These are phyloP conservation scores for Alternaria hordeiaustralica DNA, from an alignment of 2,329 filamentous ascomycete genomes.

Conservation along the genomic window DNA sequence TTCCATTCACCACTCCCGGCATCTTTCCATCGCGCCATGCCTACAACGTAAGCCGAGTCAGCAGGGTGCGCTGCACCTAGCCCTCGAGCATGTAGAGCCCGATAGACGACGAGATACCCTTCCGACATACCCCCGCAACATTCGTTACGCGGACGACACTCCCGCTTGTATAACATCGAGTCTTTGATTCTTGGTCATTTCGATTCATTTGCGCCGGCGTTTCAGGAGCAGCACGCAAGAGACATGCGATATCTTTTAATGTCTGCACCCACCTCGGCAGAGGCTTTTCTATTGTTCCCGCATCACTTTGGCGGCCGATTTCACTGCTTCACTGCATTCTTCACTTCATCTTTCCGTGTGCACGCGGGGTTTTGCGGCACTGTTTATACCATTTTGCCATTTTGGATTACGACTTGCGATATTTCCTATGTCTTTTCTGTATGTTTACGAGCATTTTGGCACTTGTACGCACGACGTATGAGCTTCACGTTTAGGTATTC, in stretches of 20 bases:
- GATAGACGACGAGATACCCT: slow-evolving; percentile 19
- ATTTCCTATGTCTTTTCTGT: slow-evolving; percentile 36
- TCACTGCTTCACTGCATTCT: slow-evolving; percentile 25
- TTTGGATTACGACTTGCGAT: slow-evolving; percentile 28
- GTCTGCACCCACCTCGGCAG: slow-evolving; percentile 36
- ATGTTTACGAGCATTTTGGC: slow-evolving; percentile 35
- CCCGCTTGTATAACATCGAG: slow-evolving; percentile 44
- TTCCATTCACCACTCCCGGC: slow-evolving; percentile 7
- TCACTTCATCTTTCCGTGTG: slow-evolving; percentile 24
- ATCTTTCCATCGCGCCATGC: slow-evolving; percentile 11
- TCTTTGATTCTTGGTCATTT: slow-evolving; percentile 30
- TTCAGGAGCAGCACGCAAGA: slow-evolving; percentile 36
- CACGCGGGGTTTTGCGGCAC: slow-evolving; percentile 29
- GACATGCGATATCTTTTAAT: slow-evolving; percentile 43
- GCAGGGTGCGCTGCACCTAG: slow-evolving; percentile 16
- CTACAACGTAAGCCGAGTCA: slow-evolving; percentile 21
- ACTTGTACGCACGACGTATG: slow-evolving; percentile 24
- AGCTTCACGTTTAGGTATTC: slow-evolving; percentile 21
- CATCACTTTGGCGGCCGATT: slow-evolving; percentile 26
- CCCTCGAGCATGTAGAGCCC: slow-evolving; percentile 21
- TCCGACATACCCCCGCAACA: slow-evolving; percentile 23
- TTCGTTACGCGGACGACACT: slow-evolving; percentile 25
- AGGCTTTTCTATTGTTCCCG: slow-evolving; percentile 35
- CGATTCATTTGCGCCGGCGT: slow-evolving; percentile 41
- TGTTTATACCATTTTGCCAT: slow-evolving; percentile 44